A percentile compares a stretch with the other conserved stretches of the same genome.
These are phyloP conservation scores for Fusarium brachygibbosum DNA, from an alignment of 2,329 filamentous ascomycete genomes.

Conservation along the genomic window DNA sequence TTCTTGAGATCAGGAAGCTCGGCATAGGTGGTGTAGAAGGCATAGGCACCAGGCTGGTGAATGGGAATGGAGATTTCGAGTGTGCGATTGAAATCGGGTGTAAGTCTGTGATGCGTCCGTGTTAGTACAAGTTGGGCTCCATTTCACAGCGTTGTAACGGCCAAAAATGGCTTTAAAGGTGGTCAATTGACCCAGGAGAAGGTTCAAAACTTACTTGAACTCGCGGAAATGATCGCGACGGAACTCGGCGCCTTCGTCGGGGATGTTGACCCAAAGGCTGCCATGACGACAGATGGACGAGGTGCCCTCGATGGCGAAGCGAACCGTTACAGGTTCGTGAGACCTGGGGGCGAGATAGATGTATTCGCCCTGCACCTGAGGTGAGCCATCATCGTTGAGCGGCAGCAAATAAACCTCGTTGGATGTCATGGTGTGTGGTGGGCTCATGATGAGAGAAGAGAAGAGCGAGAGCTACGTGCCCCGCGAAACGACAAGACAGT, in stretches of 20 bases:
- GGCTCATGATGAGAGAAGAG: conserved; percentile 64
- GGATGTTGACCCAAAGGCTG: conserved; percentile 97
- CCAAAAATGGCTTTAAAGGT: background rate
- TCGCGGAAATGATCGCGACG: conserved; percentile 84
- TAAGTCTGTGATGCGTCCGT: conserved; percentile 70
- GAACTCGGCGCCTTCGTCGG: conserved; percentile 80
- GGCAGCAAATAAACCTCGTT: conserved; percentile 87
- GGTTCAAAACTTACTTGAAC: conserved; percentile 77
- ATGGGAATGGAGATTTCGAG: conserved; percentile 93
- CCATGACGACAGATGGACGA: conserved; percentile 96
- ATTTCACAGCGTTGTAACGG: background rate
- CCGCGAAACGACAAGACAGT: conserved; percentile 45
- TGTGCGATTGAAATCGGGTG: conserved; percentile 91
- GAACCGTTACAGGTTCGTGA: conserved; percentile 80
- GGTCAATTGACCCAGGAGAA: conserved; percentile 15
- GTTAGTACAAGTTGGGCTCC: conserved; percentile 5
- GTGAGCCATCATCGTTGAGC: conserved; percentile 92
- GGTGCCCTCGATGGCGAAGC: conserved; percentile 93
- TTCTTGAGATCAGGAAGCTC: conserved; percentile 78
- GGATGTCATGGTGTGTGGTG: conserved; percentile 70
- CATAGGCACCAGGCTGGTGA: conserved; percentile 85
- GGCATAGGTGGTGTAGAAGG: conserved; percentile 93
- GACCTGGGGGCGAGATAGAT: conserved; percentile 87
- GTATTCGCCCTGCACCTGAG: conserved; percentile 89
- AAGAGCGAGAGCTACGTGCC: conserved; percentile 49